phyloP scores from a whole-genome alignment of 768 basidiomycete genomes.

The Podaxis mareebaensis region DNA sequence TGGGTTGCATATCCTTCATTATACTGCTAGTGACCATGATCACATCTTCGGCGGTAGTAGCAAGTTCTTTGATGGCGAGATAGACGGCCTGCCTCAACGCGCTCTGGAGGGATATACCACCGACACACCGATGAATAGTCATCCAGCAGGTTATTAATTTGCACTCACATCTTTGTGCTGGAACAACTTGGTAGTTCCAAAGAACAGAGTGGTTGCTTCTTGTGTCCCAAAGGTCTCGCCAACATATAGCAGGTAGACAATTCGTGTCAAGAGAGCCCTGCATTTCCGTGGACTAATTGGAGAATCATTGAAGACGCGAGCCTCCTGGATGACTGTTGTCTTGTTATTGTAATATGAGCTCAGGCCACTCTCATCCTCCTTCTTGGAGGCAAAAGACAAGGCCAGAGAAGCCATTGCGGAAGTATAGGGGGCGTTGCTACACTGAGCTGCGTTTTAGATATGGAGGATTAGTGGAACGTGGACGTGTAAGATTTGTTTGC shows the following conservation, averaged over 20 bases:
- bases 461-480: constrained; percentile 22
- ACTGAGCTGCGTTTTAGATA: constrained; percentile 15
- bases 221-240: constrained; percentile 94
- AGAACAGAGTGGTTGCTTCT: constrained; percentile 97
- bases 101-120: constrained; percentile 50
- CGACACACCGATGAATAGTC: background rate
- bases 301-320: constrained; percentile 98
- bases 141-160: constrained; percentile 10
- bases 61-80: constrained; percentile 96
- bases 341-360: constrained; percentile 96
- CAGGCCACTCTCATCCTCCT: constrained; percentile 94
- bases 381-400: constrained; percentile 86
- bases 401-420: constrained; percentile 50
- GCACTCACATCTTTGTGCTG: constrained; percentile 96
- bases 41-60: constrained; percentile 94
- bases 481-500: constrained; percentile 47
- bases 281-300: constrained; percentile 98
- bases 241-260: constrained; percentile 94
- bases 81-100: constrained; percentile 98
- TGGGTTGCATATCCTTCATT: constrained; percentile 99
- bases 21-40: constrained; percentile 99
- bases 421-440: constrained; percentile 18
- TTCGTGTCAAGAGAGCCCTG: constrained; percentile 91
- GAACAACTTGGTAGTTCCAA: constrained; percentile 98
- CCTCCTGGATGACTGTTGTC: constrained; percentile 97